A percentile compares a stretch with the other conserved stretches of the same genome.
These are phyloP conservation scores for Blastobotrys proliferans DNA, from an alignment of 1,139 yeast genomes.

Conservation along the genomic window DNA sequence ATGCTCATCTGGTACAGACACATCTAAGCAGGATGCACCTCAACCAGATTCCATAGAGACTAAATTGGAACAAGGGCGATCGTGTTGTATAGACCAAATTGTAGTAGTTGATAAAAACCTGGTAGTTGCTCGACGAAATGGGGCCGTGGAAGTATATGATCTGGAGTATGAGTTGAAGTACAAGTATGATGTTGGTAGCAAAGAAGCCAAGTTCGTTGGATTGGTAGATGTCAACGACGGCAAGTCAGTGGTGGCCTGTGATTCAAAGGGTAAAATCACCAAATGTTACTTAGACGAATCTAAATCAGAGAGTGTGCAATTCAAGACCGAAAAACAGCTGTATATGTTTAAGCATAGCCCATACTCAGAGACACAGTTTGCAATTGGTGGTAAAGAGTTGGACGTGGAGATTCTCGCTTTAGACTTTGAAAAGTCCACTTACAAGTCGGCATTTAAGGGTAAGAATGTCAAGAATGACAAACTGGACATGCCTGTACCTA, in stretches of 20 bases:
- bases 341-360: slow-evolving; percentile 15
- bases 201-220: slow-evolving; percentile 15
- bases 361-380: slow-evolving; percentile 20
- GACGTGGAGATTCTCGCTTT: slow-evolving; percentile 37
- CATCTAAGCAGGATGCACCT: slow-evolving; percentile 30
- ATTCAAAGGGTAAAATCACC: slow-evolving; percentile 18
- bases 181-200: slow-evolving; percentile 9
- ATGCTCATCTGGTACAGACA: slow-evolving; percentile 31
- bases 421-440: slow-evolving; percentile 12
- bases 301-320: not conserved
- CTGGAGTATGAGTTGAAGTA: slow-evolving; percentile 15
- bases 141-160: slow-evolving; percentile 24
- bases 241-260: slow-evolving; percentile 15
- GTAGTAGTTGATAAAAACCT: slow-evolving; percentile 17
- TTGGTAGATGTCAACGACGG: slow-evolving; percentile 10
- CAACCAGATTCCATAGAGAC: slow-evolving; percentile 27
- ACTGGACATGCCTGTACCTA: slow-evolving; percentile 37
- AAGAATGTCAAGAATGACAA: slow-evolving; percentile 37
- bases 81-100: slow-evolving; percentile 28
- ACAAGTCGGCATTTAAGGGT: slow-evolving; percentile 32
- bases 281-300: slow-evolving; percentile 12
- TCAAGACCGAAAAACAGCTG: slow-evolving; percentile 9
- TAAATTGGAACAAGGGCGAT: slow-evolving; percentile 27
- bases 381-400: slow-evolving; percentile 46
- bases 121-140: slow-evolving; percentile 26